These are phyloP conservation scores for Cavenderia fasciculata DNA, from an alignment of 78 protist species.

Conservation along the genomic window DNA sequence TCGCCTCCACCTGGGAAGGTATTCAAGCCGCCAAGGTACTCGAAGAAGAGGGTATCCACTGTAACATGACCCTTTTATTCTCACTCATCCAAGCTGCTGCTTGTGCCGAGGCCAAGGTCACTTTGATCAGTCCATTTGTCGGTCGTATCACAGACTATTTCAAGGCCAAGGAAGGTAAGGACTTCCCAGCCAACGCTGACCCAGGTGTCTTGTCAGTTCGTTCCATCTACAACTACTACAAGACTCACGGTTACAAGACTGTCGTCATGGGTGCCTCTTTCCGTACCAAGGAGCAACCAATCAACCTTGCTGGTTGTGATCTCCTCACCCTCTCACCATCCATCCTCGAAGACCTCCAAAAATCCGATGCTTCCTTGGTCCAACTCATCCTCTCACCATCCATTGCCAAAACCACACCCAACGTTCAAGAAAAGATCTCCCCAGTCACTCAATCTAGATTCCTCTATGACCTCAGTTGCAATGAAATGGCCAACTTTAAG, in stretches of 20 bases:
- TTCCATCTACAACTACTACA: constrained; percentile 93
- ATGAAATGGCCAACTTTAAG: constrained; percentile 96
- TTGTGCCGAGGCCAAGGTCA: constrained; percentile 94
- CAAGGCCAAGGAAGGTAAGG: constrained; percentile 73
- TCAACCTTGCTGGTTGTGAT: constrained; percentile 88
- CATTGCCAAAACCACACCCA: constrained; percentile 16
- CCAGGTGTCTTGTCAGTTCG: constrained; percentile 95
- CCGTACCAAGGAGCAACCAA: constrained; percentile 89
- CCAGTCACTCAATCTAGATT: constrained; percentile 75
- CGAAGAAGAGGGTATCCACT: constrained; percentile 95
- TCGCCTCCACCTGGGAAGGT: constrained; percentile 99
- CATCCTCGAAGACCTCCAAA: constrained; percentile 41
- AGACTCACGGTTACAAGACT: constrained; percentile 93
- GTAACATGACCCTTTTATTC: constrained; percentile 97
- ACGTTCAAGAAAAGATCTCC: constrained; percentile 48
- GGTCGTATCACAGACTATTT: constrained; percentile 96
- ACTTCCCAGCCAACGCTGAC: constrained; percentile 83
- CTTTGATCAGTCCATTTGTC: constrained; percentile 98
- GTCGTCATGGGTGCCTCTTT: constrained; percentile 98
- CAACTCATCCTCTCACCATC: constrained; percentile 21
- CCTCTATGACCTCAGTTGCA: constrained; percentile 87
- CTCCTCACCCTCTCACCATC: constrained; percentile 82
- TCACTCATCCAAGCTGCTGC: constrained; percentile 94
- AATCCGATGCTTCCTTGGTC: constrained; percentile 20
- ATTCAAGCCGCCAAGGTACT: constrained; percentile 93